phyloP scores from a whole-genome alignment of 2,329 filamentous ascomycete species.

The Trichoderma koningiopsis region DNA sequence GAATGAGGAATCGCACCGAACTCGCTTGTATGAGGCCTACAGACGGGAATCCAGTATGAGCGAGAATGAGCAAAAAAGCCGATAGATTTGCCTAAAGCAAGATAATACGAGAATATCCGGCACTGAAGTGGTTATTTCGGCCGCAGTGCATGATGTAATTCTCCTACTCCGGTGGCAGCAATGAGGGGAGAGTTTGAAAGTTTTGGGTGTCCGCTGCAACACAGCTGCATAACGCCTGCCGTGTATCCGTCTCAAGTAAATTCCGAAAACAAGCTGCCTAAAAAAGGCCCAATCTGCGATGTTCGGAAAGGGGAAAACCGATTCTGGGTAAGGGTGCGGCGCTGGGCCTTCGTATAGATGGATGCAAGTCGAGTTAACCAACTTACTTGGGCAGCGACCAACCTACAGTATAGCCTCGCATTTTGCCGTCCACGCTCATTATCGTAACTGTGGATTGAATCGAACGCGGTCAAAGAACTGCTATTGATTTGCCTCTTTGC shows the following conservation, averaged over 20 bases:
- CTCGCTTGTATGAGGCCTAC: neutral
- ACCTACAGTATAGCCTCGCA: neutral
- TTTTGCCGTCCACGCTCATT: neutral
- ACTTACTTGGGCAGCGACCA: neutral
- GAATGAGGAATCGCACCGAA: neutral
- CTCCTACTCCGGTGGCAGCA: neutral
- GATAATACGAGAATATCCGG: neutral
- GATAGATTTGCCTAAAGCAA: neutral
- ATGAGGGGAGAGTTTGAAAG: neutral
- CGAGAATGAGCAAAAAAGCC: neutral
- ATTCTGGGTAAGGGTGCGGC: neutral
- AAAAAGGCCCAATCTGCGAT: neutral
- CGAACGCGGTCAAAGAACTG: neutral
- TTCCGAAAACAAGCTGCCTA: neutral
- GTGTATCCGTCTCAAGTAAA: neutral
- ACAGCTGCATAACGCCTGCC: neutral
- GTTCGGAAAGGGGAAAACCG: neutral
- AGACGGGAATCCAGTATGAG: neutral
- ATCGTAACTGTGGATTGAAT: neutral
- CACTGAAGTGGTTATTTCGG: neutral
- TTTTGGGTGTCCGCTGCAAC: neutral
- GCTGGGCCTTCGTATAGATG: neutral
- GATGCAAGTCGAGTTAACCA: neutral
- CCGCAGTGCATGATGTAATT: neutral
- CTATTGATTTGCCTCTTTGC: neutral